Percentiles rank a stretch among this genome's conserved stretches.
Conservation (phyloP, 169 alveolate genomes). For the Cryptosporidium canis region DNA sequence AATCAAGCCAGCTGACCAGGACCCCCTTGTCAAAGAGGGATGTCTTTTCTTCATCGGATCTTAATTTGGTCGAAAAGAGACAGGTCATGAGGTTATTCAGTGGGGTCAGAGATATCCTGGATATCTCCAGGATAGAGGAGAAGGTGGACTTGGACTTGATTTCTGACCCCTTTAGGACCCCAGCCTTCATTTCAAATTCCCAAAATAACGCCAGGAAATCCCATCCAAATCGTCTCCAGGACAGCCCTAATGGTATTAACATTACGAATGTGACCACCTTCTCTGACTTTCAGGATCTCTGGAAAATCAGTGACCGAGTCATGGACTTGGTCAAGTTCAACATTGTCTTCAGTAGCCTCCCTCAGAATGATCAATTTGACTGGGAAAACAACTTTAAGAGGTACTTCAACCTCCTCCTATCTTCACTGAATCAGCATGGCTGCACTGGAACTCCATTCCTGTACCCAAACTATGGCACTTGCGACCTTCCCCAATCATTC, state of each 20-base stretch:
- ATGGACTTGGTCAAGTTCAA: background rate
- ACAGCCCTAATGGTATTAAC: background rate
- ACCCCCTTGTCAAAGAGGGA: conserved; percentile 56
- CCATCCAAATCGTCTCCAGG: background rate
- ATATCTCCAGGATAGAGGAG: conserved; percentile 6
- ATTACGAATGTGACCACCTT: background rate
- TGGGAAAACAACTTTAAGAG: conserved; percentile 33
- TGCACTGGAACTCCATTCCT: conserved; percentile 62
- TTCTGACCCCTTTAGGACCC: conserved; percentile 61
- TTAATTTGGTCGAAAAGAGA: conserved; percentile 39
- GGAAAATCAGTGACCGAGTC: conserved; percentile 31
- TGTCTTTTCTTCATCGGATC: conserved; percentile 26
- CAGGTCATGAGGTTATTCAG: conserved; percentile 34
- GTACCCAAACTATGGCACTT: conserved; percentile 52
- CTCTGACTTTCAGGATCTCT: conserved; percentile 35
- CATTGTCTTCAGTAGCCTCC: background rate
- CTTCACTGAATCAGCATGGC: conserved; percentile 65
- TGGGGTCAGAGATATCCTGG: conserved; percentile 30
- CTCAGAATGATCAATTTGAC: background rate
- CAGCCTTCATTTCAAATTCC: conserved; percentile 17
- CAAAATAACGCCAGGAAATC: background rate
- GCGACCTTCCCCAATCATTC: conserved; percentile 55
- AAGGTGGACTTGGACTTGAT: conserved; percentile 36
- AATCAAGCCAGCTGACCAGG: background rate
- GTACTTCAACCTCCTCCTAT: conserved; percentile 9